Base-by-base conservation (phyloP, 768 basidiomycete genomes). In the Podaxis sp. region DNA sequence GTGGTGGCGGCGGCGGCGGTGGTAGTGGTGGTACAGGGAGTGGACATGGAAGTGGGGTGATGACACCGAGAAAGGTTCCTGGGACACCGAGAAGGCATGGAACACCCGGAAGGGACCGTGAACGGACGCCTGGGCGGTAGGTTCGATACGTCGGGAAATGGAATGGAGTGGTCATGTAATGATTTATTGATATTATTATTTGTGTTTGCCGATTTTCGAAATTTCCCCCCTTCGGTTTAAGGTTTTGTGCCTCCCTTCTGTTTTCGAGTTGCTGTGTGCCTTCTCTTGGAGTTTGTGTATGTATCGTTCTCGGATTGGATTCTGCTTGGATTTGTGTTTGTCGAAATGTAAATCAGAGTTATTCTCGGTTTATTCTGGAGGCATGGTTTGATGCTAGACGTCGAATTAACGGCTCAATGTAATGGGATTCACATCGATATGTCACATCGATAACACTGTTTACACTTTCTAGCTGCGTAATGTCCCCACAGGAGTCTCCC, bases 21-120 rank as follows among this genome's bases (percentile, higher is more conserved):
- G 33, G 8, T 33, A 10, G 30, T 30, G 30, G 30, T 33, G 30
- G 30, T 22, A 20, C 8, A n/a, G 17, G n/a, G 12, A 36, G n/a
- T 58, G 57, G 57, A 7, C 26, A 28, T 46, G 41, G 56, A 17
- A 41, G 22, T 26, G 57, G 46, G 28, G 51, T 59, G 22, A 59
- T 59, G 54, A 90, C 89, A 20, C 88, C 88, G 0, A 77, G 84
- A 60, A 82, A 88, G 73, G 75, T 80, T 40, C 87, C 88, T 63
- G 87, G 87, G 50, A 91, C 91, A 24, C 90, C 90, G 4, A 76
- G 85, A 65, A 70, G 78, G 65, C 74, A 76, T 36, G 68, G 73
- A 62, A 71, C 70, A 33, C 73, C 74, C 50, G 72, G 69, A 28
- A 65, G 73, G 50, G 73, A 71, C 33, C 66, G 73, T 46, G 73